These are phyloP conservation scores for Gossypium herbaceum DNA, from an alignment of 345 rosid genomes.

Conservation along the genomic window DNA sequence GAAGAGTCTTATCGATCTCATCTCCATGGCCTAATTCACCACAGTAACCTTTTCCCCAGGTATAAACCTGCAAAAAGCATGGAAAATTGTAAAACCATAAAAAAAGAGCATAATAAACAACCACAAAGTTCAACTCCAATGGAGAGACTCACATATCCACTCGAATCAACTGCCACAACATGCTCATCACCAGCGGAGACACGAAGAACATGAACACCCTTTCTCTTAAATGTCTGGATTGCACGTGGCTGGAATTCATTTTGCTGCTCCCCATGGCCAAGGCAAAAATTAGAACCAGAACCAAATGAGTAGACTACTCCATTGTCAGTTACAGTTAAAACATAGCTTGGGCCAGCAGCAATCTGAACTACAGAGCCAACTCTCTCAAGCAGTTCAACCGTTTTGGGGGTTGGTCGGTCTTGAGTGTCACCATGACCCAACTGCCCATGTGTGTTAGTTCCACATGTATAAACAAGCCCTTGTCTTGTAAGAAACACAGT, in stretches of 20 bases:
- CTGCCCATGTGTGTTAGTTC: constrained; percentile 78
- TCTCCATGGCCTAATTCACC: constrained; percentile 98
- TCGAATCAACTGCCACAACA: constrained; percentile 91
- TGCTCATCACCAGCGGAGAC: constrained; percentile 98
- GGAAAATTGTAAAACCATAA: constrained; percentile 10
- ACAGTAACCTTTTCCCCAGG: constrained; percentile 99
- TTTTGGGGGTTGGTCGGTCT: constrained; percentile 74
- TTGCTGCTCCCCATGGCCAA: constrained; percentile 97
- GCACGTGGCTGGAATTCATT: constrained; percentile 75
- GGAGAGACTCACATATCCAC: constrained; percentile 63
- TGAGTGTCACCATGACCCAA: constrained; percentile 88
- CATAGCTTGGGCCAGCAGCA: constrained; percentile 90
- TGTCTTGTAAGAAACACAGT: constrained; percentile 78
- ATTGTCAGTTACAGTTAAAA: constrained; percentile 54
- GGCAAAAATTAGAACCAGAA: constrained; percentile 84
- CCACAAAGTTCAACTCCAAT: neutral
- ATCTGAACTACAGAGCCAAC: constrained; percentile 71
- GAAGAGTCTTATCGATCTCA: constrained; percentile 83
- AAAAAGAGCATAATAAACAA: constrained; percentile 6
- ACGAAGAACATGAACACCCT: constrained; percentile 62
- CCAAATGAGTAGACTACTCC: constrained; percentile 87
- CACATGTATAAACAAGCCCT: constrained; percentile 77
- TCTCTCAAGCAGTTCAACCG: constrained; percentile 45
- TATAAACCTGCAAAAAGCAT: constrained; percentile 56
- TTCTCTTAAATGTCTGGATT: constrained; percentile 71